phyloP scores from a whole-genome alignment of 1,139 yeast species.

The Sugiyamaella pinicola region DNA sequence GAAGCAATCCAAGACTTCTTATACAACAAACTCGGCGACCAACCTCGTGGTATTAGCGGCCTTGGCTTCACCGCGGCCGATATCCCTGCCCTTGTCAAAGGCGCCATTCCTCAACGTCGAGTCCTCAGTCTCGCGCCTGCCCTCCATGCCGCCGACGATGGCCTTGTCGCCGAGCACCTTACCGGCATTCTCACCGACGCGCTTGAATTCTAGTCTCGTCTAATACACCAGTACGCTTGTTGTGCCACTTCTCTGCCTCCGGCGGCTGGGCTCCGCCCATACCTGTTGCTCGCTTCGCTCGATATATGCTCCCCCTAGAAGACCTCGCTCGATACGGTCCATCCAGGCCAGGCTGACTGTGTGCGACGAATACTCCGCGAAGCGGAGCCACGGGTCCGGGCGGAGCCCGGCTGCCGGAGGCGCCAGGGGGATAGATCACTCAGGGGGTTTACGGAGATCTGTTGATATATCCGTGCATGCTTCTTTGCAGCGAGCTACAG shows the following conservation, averaged over 20 bases:
- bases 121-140: slow-evolving; percentile 45
- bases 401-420: no score
- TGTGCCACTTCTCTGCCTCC: no score
- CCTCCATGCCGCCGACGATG: slow-evolving; percentile 37
- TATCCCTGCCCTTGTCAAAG: slow-evolving; percentile 43
- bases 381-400: background rate
- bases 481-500: background rate
- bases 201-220: slow-evolving; percentile 23
- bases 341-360: no score
- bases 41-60: slow-evolving; percentile 43
- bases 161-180: slow-evolving; percentile 35
- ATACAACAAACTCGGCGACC: slow-evolving; percentile 43
- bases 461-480: background rate
- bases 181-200: slow-evolving; percentile 35
- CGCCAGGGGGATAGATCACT: no score
- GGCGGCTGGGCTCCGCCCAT: no score
- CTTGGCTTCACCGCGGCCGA: slow-evolving; percentile 43
- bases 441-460: no score
- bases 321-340: no score
- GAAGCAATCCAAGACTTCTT: slow-evolving; percentile 44
- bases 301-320: no score
- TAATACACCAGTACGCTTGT: background rate
- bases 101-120: slow-evolving; percentile 47
- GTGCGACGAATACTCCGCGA: no score
- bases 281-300: no score